A percentile compares a stretch with the other conserved stretches of the same genome.
phyloP scores from a whole-genome alignment of 1,284 basidiomycete species.

The Cutaneotrichosporon dermatis region DNA sequence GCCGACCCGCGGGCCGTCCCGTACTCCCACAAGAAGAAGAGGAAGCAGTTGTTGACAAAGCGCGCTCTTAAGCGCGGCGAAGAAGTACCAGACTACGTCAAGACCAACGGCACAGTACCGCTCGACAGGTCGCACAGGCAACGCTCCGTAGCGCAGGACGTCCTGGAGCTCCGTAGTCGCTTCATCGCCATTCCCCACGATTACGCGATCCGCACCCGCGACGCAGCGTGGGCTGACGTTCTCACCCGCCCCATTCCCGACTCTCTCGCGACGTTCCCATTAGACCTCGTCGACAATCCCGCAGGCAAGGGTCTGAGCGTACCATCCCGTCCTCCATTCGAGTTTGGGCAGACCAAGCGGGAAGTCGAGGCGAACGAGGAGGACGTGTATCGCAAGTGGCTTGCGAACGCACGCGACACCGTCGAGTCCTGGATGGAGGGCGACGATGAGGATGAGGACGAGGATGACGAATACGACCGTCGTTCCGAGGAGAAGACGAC shows the following conservation, averaged over 20 bases:
- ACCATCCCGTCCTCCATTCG: conserved; percentile 75
- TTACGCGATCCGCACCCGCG: conserved; percentile 63
- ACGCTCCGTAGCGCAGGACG: conserved; percentile 34
- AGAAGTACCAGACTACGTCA: background rate
- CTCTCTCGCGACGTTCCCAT: conserved; percentile 52
- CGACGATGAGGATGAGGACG: conserved; percentile 20
- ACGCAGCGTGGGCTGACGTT: conserved; percentile 55
- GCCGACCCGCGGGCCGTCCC: background rate
- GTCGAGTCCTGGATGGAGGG: conserved; percentile 56
- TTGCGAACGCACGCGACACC: conserved; percentile 58
- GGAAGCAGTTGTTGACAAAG: conserved; percentile 63
- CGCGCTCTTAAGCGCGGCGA: conserved; percentile 76
- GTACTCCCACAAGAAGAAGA: conserved; percentile 63
- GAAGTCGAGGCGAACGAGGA: conserved; percentile 85
- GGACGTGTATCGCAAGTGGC: conserved; percentile 70
- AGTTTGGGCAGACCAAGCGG: conserved; percentile 72
- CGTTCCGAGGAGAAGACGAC: background rate
- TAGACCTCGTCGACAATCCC: conserved; percentile 26
- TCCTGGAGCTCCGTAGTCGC: background rate
- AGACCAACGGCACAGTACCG: conserved; percentile 26
- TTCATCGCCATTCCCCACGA: conserved; percentile 58
- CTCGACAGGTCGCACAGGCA: conserved; percentile 39
- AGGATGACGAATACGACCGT: background rate
- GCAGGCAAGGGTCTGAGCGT: conserved; percentile 48
- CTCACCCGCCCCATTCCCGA: conserved; percentile 60